Evolutionary conservation across 1,284 basidiomycete genomes (phyloP).

Genomic region (Papiliotrema flavescens): DNA sequence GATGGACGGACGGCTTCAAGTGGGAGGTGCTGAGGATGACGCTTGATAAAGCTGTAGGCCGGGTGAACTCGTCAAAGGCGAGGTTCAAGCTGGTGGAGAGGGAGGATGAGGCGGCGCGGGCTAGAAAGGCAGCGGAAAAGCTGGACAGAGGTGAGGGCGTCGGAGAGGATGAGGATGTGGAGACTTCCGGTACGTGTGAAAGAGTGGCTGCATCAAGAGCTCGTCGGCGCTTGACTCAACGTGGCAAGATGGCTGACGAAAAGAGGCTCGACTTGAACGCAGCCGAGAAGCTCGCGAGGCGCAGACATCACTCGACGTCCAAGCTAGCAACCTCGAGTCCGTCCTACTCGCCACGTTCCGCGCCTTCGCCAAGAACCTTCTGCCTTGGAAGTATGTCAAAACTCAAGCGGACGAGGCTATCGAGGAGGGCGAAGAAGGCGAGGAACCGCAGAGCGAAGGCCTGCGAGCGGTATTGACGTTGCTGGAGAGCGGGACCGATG

Average conservation of each 20-base stretch:
- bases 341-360: constrained; percentile 32
- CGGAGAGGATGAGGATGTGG: constrained; percentile 21
- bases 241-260: not conserved
- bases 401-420: no score
- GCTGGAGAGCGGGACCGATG: constrained; percentile 34
- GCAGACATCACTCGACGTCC: constrained; percentile 38
- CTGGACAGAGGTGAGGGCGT: constrained; percentile 40
- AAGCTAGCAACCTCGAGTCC: constrained; percentile 34
- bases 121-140: constrained; percentile 58
- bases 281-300: constrained; percentile 38
- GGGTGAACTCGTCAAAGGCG: constrained; percentile 69
- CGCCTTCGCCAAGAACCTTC: constrained; percentile 29
- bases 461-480: constrained; percentile 37
- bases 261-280: constrained; percentile 28
- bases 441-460: constrained; percentile 15
- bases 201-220: no score
- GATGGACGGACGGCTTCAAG: constrained; percentile 59
- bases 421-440: not conserved
- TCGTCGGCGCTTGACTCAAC: no score
- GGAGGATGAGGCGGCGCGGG: constrained; percentile 79
- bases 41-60: constrained; percentile 77
- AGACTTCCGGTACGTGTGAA: not conserved
- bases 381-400: constrained; percentile 26
- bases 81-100: constrained; percentile 70
- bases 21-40: constrained; percentile 80